Evolutionary conservation across 176 grass and related monocot genomes (phyloP).

Genomic region (Eragrostis curvula): DNA sequence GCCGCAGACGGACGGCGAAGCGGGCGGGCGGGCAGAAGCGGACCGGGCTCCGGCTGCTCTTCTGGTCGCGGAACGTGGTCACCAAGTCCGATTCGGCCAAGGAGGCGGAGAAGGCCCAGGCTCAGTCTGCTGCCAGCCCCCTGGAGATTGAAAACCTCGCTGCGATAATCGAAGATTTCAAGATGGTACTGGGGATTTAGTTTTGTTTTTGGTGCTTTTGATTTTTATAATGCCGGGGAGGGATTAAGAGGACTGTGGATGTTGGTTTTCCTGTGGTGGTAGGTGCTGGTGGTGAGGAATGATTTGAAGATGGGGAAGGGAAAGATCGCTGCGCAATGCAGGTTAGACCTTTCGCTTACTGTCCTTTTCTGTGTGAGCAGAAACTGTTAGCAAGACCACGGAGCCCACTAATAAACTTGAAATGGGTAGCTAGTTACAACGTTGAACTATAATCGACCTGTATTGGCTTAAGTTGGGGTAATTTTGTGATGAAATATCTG

Average conservation of each 20-base stretch:
- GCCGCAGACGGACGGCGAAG: constrained; percentile 27
- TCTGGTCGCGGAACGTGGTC: constrained; percentile 59
- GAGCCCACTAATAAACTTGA: background rate
- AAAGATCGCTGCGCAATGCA: constrained; percentile 97
- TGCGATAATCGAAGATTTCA: constrained; percentile 92
- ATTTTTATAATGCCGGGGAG: background rate
- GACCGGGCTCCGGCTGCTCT: constrained; percentile 52
- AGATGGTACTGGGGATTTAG: constrained; percentile 63
- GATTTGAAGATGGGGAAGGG: constrained; percentile 99
- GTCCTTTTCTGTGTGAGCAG: background rate
- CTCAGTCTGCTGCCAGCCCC: constrained; percentile 31
- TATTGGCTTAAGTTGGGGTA: background rate
- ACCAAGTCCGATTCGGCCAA: constrained; percentile 46
- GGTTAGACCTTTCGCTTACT: constrained; percentile 45
- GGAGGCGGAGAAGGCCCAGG: constrained; percentile 38
- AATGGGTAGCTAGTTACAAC: background rate
- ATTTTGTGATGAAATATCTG: background rate
- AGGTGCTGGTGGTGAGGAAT: constrained; percentile 95
- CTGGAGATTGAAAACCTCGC: constrained; percentile 91
- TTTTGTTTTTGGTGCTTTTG: background rate
- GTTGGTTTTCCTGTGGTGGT: constrained; percentile 9
- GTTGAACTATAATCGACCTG: background rate
- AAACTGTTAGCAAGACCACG: background rate
- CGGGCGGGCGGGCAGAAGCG: constrained; percentile 34
- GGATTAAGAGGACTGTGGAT: background rate